Conservation (phyloP, 78 protist genomes). For the Dictyostelium capitatum region DNA sequence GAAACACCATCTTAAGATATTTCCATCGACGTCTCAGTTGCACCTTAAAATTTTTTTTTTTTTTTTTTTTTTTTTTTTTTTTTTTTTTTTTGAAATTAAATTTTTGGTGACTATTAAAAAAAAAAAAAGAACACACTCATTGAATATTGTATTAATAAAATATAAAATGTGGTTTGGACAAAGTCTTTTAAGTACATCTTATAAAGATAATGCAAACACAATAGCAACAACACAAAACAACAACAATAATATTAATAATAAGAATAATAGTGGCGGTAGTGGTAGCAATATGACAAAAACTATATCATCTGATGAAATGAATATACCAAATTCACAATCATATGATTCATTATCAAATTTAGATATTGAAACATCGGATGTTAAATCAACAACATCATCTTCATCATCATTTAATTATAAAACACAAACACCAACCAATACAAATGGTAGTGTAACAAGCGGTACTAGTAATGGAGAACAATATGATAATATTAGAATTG, state of each 20-base stretch:
- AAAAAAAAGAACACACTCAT: background rate
- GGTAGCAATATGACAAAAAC: background rate
- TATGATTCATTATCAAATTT: slow-evolving; percentile 46
- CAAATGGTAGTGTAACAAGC: background rate
- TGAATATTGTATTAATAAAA: background rate
- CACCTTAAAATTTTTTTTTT: background rate
- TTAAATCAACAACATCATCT: slow-evolving; percentile 1
- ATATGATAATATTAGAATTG: slow-evolving; percentile 35
- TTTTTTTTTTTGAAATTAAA: background rate
- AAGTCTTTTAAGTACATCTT: background rate
- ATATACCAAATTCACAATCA: slow-evolving; percentile 6
- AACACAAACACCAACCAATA: background rate
- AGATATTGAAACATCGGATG: background rate
- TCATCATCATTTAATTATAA: background rate
- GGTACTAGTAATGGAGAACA: background rate
- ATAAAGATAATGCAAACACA: background rate
- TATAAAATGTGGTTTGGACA: background rate
- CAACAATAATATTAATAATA: background rate
- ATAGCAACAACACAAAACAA: background rate
- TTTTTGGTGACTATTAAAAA: too few species aligned
- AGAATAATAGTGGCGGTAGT: background rate
- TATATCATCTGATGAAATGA: background rate
- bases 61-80: slow-evolving; percentile 1
- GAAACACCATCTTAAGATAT: too few species aligned
- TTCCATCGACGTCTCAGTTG: too few species aligned